Percentiles rank a stretch among this genome's conserved stretches.
phyloP scores from a whole-genome alignment of 805 yeast species.

The Zygosaccharomyces siamensis region DNA sequence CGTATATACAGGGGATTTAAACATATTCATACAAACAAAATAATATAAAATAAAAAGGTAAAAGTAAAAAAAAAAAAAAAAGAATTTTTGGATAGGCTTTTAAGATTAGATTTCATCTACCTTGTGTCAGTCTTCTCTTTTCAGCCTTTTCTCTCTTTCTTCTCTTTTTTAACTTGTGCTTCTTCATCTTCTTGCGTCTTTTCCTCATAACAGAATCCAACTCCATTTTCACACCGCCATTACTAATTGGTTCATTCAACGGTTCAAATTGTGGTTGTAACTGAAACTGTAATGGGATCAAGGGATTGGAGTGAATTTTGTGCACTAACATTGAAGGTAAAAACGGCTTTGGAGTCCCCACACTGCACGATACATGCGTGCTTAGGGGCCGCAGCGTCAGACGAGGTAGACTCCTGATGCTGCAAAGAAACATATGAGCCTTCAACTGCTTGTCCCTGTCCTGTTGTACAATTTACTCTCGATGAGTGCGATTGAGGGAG shows the following conservation, averaged over 20 bases:
- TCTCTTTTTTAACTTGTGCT: constrained; percentile 95
- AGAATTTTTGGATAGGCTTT: not conserved
- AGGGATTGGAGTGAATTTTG: not conserved
- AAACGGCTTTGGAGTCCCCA: not conserved
- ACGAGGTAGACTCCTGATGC: constrained; percentile 8
- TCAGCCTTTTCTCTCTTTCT: constrained; percentile 87
- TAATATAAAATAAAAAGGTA: constrained; percentile 4
- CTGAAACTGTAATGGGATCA: not conserved
- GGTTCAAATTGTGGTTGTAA: constrained; percentile 1
- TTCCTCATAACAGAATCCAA: constrained; percentile 73
- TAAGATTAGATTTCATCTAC: constrained; percentile 18
- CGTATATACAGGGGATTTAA: not conserved
- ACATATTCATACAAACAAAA: not conserved
- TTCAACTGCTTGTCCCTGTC: not conserved
- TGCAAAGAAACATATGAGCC: constrained; percentile 10
- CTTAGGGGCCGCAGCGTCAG: constrained; percentile 6
- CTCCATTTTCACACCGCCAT: constrained; percentile 26
- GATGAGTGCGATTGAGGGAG: not conserved
- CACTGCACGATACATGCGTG: constrained; percentile 2
- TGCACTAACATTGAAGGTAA: constrained; percentile 1
- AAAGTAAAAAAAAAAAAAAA: constrained; percentile 6
- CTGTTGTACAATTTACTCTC: not conserved
- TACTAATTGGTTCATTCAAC: constrained; percentile 1
- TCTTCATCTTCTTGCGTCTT: constrained; percentile 93
- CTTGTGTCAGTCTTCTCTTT: constrained; percentile 59